Conservation (phyloP, 352 stramenopile genomes). For the Globisporangium paroecandrum region DNA sequence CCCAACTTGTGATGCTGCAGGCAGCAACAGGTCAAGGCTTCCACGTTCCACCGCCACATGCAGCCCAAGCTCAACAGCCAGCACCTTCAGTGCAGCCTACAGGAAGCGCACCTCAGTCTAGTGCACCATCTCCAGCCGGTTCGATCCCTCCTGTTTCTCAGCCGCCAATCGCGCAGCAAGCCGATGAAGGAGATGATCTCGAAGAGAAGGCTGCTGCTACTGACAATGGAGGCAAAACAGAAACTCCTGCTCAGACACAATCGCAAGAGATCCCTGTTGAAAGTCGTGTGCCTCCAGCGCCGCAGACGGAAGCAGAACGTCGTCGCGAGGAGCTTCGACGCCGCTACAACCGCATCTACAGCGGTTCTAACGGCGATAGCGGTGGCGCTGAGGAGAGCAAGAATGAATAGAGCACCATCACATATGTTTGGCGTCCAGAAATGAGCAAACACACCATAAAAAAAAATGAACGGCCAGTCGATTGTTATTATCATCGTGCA, state of each 20-base stretch:
- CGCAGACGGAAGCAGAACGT: conserved; percentile 43
- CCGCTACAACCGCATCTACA: conserved; percentile 57
- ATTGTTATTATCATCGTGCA: background rate
- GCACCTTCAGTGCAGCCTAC: background rate
- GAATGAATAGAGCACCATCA: conserved; percentile 17
- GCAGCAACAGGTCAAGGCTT: conserved; percentile 17
- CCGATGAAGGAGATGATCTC: conserved; percentile 21
- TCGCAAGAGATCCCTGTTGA: conserved; percentile 19
- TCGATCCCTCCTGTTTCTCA: conserved; percentile 1
- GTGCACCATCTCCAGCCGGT: background rate
- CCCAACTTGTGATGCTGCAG: conserved; percentile 49
- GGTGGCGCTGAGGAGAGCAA: conserved; percentile 32
- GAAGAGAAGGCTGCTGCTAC: conserved; percentile 39
- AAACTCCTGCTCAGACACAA: conserved; percentile 7
- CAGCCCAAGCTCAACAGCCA: conserved; percentile 14
- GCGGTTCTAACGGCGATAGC: conserved; percentile 16
- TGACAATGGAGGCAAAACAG: conserved; percentile 10
- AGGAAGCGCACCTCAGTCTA: background rate
- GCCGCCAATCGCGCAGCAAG: background rate
- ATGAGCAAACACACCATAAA: background rate
- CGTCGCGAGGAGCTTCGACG: conserved; percentile 50
- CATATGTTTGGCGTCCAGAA: background rate
- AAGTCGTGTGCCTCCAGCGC: conserved; percentile 32
- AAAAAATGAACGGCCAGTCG: background rate
- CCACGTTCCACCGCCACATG: conserved; percentile 4